A percentile compares a stretch with the other conserved stretches of the same genome.
These are phyloP conservation scores for Anacardium occidentale DNA, from an alignment of 345 rosid species.

Conservation along the genomic window DNA sequence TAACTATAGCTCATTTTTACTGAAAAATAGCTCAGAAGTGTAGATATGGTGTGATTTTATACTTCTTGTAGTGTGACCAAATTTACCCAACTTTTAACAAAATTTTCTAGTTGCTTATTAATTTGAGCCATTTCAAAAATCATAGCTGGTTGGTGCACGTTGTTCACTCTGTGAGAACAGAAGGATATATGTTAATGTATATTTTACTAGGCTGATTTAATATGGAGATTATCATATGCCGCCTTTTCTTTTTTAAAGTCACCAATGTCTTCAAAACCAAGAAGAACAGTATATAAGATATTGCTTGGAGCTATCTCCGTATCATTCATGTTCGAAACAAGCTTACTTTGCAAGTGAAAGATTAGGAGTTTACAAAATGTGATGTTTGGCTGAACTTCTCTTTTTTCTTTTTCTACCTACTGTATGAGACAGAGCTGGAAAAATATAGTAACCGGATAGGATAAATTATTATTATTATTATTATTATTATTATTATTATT, in stretches of 20 bases:
- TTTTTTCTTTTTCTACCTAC: background rate
- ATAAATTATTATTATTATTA: background rate
- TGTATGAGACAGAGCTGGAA: background rate
- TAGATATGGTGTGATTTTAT: background rate
- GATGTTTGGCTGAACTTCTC: background rate
- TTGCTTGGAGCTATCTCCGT: background rate
- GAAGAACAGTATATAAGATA: background rate
- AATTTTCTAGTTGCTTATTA: background rate
- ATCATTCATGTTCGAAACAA: background rate
- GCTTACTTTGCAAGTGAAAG: background rate
- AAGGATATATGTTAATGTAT: background rate
- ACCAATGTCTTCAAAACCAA: background rate
- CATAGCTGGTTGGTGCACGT: background rate
- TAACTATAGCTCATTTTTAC: background rate
- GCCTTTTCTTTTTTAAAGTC: background rate
- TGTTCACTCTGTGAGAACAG: background rate
- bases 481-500: background rate
- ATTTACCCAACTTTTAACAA: background rate
- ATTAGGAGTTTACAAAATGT: background rate
- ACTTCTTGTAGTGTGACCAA: background rate
- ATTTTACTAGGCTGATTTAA: background rate
- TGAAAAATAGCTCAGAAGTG: background rate
- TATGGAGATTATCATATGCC: conserved; percentile 1
- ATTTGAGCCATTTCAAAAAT: conserved; percentile 3
- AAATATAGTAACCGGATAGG: background rate